Base-by-base conservation (phyloP, 2,329 filamentous ascomycete species). In the Trematosphaeria pertusa region DNA sequence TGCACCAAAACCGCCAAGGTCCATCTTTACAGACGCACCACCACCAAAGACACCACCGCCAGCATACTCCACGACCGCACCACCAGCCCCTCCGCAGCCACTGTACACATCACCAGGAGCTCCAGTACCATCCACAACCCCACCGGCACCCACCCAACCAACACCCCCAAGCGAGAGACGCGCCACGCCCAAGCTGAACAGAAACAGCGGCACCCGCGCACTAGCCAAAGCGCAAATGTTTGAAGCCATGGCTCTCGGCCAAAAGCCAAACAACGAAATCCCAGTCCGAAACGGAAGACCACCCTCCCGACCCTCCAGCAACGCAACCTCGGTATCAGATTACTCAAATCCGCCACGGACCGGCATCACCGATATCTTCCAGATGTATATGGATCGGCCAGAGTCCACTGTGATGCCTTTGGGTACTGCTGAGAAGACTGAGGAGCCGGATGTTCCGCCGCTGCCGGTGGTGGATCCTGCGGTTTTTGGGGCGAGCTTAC, bases 201-300 rank as follows among this genome's bases (percentile, higher is more conserved):
- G 65, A 33, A 64, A 50, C 35, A 66, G 61, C 20, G 61, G 61
- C 14, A 55, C 59, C 3, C 53, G 55, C 51, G 48, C 64, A 2
- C 43, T 69, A 20, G 56, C 62, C 6, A 62, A 69, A 45, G 65
- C 65, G 3, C 63, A 66, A 20, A 61, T 54, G 46, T 69, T 69
- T 32, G 65, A 69, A 37, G 52, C 61, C 7, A 47, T 65, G 57
- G 56, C 55, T 30, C 50, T 52, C 22, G 52, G 45, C 17, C 49
- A 57, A 37, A 55, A 50, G 14, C 47, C 49, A 5, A 54, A 49
- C 3, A 39, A 46, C 2, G 46, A 46, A n/a, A 4, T 24, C 1
- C 19, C 7, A 3, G 19, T 10, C 7, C 50, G 21, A 24, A 41
- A 24, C 3, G 34, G 5, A 6, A 46, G 39, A 30, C 43, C 49